Conservation (phyloP, 208 protist species). For the Porcisia hertigi region DNA sequence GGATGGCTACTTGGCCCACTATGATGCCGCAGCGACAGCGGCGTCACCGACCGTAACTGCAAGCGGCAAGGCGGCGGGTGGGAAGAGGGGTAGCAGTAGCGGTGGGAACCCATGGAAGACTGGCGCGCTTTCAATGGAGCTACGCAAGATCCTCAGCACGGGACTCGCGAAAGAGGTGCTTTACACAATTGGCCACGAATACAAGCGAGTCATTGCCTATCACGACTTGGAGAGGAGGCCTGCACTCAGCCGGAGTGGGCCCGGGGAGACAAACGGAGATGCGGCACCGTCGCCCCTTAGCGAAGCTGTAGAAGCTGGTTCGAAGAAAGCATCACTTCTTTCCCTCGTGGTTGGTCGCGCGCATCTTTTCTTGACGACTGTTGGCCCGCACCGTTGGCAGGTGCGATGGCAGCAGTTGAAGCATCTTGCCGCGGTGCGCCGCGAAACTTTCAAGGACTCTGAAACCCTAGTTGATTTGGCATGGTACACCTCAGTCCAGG, state of each 20-base stretch:
- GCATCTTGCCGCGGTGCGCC: constrained; percentile 50
- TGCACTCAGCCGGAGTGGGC: background rate
- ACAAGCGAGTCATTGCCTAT: constrained; percentile 62
- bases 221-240: constrained; percentile 33
- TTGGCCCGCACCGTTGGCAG: constrained; percentile 49
- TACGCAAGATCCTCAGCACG: constrained; percentile 53
- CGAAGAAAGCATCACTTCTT: constrained; percentile 1
- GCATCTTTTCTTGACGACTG: constrained; percentile 24
- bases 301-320: background rate
- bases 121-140: constrained; percentile 24
- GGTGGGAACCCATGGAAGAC: constrained; percentile 10
- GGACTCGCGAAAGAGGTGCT: constrained; percentile 85
- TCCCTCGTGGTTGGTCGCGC: constrained; percentile 8
- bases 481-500: constrained; percentile 73
- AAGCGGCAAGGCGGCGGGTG: background rate
- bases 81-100: background rate
- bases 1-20: constrained; percentile 50
- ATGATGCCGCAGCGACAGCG: constrained; percentile 15
- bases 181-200: constrained; percentile 65
- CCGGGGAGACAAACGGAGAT: background rate
- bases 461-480: constrained; percentile 78
- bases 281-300: background rate
- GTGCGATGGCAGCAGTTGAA: constrained; percentile 38
- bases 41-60: background rate
- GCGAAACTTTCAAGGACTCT: constrained; percentile 74